Conservation (phyloP, 2,329 filamentous ascomycete genomes). For the Ceratocystis alfenasii region DNA sequence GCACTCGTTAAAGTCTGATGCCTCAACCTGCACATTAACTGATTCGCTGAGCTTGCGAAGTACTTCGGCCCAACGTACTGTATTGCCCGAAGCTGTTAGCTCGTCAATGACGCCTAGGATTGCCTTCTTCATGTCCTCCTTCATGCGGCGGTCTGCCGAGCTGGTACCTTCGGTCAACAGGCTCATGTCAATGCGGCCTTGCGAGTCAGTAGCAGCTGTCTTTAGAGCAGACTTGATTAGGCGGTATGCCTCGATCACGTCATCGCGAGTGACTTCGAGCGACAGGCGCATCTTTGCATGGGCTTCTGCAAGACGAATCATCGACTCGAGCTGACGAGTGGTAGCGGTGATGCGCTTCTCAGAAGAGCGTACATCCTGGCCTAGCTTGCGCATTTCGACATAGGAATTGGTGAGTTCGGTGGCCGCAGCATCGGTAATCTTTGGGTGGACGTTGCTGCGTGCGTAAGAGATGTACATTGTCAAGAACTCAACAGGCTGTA, state of each 20-base stretch:
- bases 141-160: conserved; percentile 69
- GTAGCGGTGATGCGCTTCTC: conserved; percentile 97
- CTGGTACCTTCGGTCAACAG: conserved; percentile 89
- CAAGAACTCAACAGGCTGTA: conserved; percentile 79
- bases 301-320: conserved; percentile 93
- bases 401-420: conserved; percentile 76
- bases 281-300: conserved; percentile 96
- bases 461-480: conserved; percentile 97
- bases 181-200: conserved; percentile 94
- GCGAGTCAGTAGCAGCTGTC: conserved; percentile 86
- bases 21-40: conserved; percentile 59
- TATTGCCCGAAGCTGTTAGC: conserved; percentile 51
- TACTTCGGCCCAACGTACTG: conserved; percentile 68
- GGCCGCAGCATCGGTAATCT: conserved; percentile 67
- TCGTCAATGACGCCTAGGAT: conserved; percentile 68
- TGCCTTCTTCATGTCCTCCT: conserved; percentile 64
- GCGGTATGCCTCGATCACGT: conserved; percentile 82
- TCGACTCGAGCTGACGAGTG: conserved; percentile 89
- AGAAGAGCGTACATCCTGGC: conserved; percentile 70
- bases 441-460: conserved; percentile 71
- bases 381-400: conserved; percentile 87
- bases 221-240: conserved; percentile 91
- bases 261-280: conserved; percentile 58
- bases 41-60: conserved; percentile 60
- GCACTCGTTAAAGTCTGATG: conserved; percentile 69